phyloP scores from a whole-genome alignment of 2,329 filamentous ascomycete species.

The Talaromyces sp. region DNA sequence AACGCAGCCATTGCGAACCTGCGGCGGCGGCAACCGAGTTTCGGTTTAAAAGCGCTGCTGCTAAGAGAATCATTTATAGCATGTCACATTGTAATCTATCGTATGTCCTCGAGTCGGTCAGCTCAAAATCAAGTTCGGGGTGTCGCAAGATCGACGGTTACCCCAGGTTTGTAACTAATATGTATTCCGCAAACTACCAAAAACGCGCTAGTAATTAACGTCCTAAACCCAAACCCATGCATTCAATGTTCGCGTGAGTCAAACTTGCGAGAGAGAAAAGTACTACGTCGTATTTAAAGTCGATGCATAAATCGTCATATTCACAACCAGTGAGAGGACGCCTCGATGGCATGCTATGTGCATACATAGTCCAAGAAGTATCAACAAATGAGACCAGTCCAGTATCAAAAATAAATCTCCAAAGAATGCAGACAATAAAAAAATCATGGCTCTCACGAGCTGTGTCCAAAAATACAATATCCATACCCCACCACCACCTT shows the following conservation, averaged over 20 bases:
- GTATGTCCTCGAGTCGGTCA: too few relatives aligned
- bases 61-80: background rate
- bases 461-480: background rate
- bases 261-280: too few relatives aligned
- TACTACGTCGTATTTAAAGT: background rate
- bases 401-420: background rate
- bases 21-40: background rate
- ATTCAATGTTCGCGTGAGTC: too few relatives aligned
- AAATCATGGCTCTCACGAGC: background rate
- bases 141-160: too few relatives aligned
- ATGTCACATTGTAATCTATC: background rate
- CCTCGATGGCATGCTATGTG: background rate
- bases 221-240: background rate
- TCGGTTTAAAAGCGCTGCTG: background rate
- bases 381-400: background rate
- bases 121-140: too few relatives aligned
- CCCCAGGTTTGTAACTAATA: background rate
- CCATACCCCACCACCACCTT: background rate
- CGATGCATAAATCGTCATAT: background rate
- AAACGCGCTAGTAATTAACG: background rate
- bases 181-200: background rate
- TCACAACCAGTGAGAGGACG: background rate
- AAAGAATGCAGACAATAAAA: background rate
- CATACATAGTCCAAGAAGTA: background rate
- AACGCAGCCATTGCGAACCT: background rate